Percentiles rank a stretch among this genome's conserved stretches.
Conservation (phyloP, 2,329 filamentous ascomycete genomes). For the Colletotrichum euphorbiae region DNA sequence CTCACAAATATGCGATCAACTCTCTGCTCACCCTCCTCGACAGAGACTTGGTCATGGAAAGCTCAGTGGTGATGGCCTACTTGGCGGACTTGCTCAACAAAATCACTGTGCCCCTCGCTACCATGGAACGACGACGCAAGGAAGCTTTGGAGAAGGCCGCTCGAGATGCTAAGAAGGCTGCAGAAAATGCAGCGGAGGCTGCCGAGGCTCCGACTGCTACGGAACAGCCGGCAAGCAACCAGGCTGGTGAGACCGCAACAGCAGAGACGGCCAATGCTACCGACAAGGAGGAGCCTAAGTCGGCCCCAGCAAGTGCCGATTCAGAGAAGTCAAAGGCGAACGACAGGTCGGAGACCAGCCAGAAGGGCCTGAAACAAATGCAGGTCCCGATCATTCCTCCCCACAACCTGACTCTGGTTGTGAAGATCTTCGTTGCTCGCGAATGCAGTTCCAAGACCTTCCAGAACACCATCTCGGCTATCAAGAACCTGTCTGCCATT, state of each 20-base stretch:
- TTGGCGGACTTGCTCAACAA: constrained; percentile 88
- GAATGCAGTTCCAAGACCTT: constrained; percentile 99
- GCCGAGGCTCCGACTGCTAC: constrained; percentile 32
- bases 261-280: constrained; percentile 38
- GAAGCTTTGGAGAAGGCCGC: constrained; percentile 68
- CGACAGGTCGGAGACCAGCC: constrained; percentile 54
- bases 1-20: constrained; percentile 91
- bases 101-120: constrained; percentile 87
- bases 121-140: constrained; percentile 84
- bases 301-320: neutral
- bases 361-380: constrained; percentile 69
- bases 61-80: constrained; percentile 95
- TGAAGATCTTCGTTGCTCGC: constrained; percentile 94
- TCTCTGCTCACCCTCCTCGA: constrained; percentile 89
- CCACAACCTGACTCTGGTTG: constrained; percentile 90
- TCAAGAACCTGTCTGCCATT: constrained; percentile 96
- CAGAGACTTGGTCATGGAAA: constrained; percentile 96
- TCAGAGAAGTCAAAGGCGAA: constrained; percentile 49
- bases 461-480: constrained; percentile 96
- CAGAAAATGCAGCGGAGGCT: constrained; percentile 41
- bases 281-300: constrained; percentile 27
- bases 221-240: constrained; percentile 37
- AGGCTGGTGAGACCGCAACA: constrained; percentile 41
- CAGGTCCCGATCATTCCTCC: constrained; percentile 88
- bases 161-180: constrained; percentile 48